phyloP scores from a whole-genome alignment of 2,329 filamentous ascomycete genomes.

The Pestalotiopsis sp. region DNA sequence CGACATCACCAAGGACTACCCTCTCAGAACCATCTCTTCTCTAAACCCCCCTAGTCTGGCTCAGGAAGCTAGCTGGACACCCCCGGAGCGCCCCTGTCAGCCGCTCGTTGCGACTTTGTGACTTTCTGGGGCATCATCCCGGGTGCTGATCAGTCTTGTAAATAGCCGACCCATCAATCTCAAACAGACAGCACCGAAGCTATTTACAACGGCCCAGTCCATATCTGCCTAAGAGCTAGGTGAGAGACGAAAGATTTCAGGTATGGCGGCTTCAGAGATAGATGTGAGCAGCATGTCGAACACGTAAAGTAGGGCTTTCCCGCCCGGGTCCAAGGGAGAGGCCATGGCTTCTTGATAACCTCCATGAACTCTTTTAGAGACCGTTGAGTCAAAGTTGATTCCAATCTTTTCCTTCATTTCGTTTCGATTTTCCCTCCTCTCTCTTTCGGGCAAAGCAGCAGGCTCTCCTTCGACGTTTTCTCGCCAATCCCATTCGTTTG shows the following conservation, averaged over 20 bases:
- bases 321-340: not conserved
- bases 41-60: slow-evolving; percentile 20
- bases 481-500: not conserved
- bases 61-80: slow-evolving; percentile 15
- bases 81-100: slow-evolving; percentile 19
- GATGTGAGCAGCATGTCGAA: not conserved
- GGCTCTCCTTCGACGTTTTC: not conserved
- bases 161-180: slow-evolving; percentile 52
- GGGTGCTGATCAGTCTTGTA: slow-evolving; percentile 46
- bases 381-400: not conserved
- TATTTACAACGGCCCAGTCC: not conserved
- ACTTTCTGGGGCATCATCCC: slow-evolving; percentile 29
- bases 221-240: slow-evolving; percentile 4
- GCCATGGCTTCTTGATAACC: not conserved
- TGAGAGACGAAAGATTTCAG: slow-evolving; percentile 3
- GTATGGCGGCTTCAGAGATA: not conserved
- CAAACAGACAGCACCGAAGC: slow-evolving; percentile 40
- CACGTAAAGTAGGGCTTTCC: slow-evolving; percentile 7
- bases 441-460: slow-evolving; percentile 2
- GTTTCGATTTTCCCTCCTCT: not conserved
- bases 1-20: slow-evolving; percentile 16
- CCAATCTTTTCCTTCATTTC: not conserved
- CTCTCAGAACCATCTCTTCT: slow-evolving; percentile 21
- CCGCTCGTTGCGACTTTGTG: slow-evolving; percentile 16
- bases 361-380: not conserved